Evolutionary conservation across 140 eudicot genomes (phyloP).

Genomic region (Ambrosia hybrid): DNA sequence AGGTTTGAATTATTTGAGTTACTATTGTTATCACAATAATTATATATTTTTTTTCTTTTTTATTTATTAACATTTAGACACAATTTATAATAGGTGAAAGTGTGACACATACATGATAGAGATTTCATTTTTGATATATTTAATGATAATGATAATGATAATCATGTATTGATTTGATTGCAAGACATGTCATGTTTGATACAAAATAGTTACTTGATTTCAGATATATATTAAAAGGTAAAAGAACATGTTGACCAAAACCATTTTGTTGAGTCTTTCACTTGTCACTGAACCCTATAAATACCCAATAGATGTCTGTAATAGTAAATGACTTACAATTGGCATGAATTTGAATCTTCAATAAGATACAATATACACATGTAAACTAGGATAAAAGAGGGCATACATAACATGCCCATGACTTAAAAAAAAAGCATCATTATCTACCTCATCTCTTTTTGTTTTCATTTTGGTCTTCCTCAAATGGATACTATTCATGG

Average conservation of each 20-base stretch:
- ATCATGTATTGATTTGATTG: no score
- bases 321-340: constrained; percentile 8
- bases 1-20: background rate
- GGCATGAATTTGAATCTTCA: constrained; percentile 14
- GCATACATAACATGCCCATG: constrained; percentile 28
- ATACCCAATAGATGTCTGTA: constrained; percentile 6
- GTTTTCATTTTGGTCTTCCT: constrained; percentile 13
- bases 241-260: constrained; percentile 12
- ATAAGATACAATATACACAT: constrained; percentile 28
- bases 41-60: no score
- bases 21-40: background rate
- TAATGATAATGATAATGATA: no score
- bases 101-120: no score
- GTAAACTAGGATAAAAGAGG: constrained; percentile 33
- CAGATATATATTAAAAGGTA: background rate
- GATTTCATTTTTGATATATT: no score
- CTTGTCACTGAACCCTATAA: background rate
- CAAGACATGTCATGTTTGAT: no score
- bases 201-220: no score
- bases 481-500: constrained; percentile 7
- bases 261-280: background rate
- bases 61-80: no score
- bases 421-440: background rate
- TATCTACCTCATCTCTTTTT: constrained; percentile 19
- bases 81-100: no score